Evolutionary conservation across 2,329 filamentous ascomycete genomes (phyloP).

Genomic region (Diaporthe sp.): DNA sequence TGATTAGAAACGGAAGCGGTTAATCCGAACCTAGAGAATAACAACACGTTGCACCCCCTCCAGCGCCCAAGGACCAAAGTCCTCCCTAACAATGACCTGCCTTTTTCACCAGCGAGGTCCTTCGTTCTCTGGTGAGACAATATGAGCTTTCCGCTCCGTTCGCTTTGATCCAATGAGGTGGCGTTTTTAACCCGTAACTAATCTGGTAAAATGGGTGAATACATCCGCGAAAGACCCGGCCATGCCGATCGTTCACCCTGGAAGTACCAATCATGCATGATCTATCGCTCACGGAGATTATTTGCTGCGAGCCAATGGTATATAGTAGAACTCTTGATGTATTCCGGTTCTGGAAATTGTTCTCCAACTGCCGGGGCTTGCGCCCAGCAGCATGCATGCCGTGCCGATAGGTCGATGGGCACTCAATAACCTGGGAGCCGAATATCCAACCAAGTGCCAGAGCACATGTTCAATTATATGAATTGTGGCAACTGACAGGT

Average conservation of each 20-base stretch:
- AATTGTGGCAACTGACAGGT: neutral
- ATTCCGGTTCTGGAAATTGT: conserved; percentile 15
- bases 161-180: neutral
- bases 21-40: neutral
- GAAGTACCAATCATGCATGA: neutral
- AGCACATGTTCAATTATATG: neutral
- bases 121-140: neutral
- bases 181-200: neutral
- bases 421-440: neutral
- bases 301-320: neutral
- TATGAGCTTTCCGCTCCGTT: too few relatives aligned
- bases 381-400: neutral
- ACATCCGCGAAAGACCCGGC: neutral
- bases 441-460: neutral
- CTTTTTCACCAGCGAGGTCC: neutral
- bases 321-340: neutral
- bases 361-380: neutral
- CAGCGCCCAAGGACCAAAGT: too few relatives aligned
- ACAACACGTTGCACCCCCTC: neutral
- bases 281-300: neutral
- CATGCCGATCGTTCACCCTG: neutral
- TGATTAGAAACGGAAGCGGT: neutral
- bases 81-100: neutral
- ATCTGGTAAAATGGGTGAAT: conserved; percentile 30
- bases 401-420: neutral